Evolutionary conservation across 768 basidiomycete genomes (phyloP), one percentile per base, ranked within the genome.

Genomic region (Tephrocybe sp.): DNA sequence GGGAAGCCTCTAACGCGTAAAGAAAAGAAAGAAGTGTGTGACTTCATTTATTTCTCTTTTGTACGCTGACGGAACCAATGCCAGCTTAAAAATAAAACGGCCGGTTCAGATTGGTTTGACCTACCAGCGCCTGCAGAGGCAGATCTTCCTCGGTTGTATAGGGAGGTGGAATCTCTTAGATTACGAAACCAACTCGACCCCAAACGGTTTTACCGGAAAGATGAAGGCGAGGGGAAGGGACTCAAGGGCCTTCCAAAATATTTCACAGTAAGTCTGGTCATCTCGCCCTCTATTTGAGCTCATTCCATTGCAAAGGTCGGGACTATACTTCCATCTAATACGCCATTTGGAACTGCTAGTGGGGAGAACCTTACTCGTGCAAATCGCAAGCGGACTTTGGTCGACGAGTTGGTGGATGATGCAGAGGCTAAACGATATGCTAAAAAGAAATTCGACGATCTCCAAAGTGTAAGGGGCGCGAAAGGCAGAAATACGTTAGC

Each of bases 401-500:
- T 97, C 19, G 92, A 94, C 54, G 93, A 95, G 61, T 75, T 96
- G 32, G 82, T 95, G 45, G 89, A 89, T 60, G 92, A 95, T 69
- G 85, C 89, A 2, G 89, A 93, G 68, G 81, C 89, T 22, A 83
- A 82, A 65, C 77, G 85, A 53, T 94, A 94, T 63, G 87, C 93
- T n/a, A 94, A 94, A 72, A 84, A 80, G 72, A 95, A 95, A 72
- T 94, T 92, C 68, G 80, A 81, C 54, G 88, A 91, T 46, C 68
- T 93, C 41, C 86, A 91, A 68, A 63, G 67, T 5, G 79, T 82
- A 38, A 77, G 85, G 59, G 84, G 80, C 16, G 83, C 83, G 13
- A 83, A 73, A 60, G 90, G 91, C 7, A 78, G 77, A 56, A 84
- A 83, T 45, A 92, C 88, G 0, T 68, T 87, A n/a, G 75, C 73